Conservation (phyloP, 2,329 filamentous ascomycete genomes). For the Scedosporium boydii region DNA sequence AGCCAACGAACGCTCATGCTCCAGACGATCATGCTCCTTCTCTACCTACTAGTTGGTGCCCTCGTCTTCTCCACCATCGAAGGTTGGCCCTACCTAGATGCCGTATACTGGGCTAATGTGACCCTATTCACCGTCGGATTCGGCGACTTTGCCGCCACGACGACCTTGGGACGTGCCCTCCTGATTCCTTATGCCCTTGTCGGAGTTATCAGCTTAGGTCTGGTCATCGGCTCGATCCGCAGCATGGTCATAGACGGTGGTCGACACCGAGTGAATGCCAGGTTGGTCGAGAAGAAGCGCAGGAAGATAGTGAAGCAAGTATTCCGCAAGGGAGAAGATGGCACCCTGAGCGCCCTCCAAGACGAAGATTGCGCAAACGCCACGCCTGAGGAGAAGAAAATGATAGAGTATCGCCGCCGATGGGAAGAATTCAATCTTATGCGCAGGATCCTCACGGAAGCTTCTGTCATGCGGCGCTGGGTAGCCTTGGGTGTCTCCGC, state of each 20-base stretch:
- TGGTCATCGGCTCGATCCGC: conserved; percentile 73
- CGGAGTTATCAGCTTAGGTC: conserved; percentile 74
- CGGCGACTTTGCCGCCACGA: conserved; percentile 40
- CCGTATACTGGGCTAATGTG: conserved; percentile 70
- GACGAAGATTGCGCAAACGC: not conserved
- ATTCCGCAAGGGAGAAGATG: conserved; percentile 32
- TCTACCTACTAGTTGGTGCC: conserved; percentile 72
- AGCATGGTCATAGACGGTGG: conserved; percentile 52
- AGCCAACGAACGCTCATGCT: conserved; percentile 82
- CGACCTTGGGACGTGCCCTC: conserved; percentile 54
- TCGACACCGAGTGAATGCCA: conserved; percentile 40
- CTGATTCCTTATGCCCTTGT: conserved; percentile 76
- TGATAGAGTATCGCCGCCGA: conserved; percentile 46
- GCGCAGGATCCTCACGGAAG: conserved; percentile 64
- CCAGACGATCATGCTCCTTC: conserved; percentile 77
- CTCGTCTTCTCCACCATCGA: conserved; percentile 66
- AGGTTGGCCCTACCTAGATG: conserved; percentile 67
- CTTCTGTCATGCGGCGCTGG: conserved; percentile 62
- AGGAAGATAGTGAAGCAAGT: conserved; percentile 36
- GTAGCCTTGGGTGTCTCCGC: conserved; percentile 60
- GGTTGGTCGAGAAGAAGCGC: conserved; percentile 52
- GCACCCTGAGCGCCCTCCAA: conserved; percentile 39
- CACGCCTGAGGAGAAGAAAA: not conserved
- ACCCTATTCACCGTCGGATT: conserved; percentile 57
- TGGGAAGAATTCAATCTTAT: conserved; percentile 68